Conservation (phyloP, 2,329 filamentous ascomycete genomes). For the Macroventuria anomochaeta region DNA sequence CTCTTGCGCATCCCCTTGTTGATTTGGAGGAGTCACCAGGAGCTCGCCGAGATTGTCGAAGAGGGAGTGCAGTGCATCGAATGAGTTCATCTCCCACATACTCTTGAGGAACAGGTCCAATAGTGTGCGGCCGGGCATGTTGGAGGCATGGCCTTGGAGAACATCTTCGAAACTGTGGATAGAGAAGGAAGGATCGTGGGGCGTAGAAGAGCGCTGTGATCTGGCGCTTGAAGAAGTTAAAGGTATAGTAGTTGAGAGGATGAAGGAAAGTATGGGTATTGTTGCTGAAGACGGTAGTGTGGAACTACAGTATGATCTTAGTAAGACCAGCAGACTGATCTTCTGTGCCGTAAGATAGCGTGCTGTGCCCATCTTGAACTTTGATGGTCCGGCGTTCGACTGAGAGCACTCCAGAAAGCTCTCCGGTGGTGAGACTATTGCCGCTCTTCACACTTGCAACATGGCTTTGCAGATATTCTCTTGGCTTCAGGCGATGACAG, state of each 20-base stretch:
- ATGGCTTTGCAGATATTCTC: background rate
- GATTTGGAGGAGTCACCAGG: conserved; percentile 58
- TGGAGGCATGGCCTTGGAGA: conserved; percentile 55
- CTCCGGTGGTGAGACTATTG: background rate
- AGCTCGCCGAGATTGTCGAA: conserved; percentile 67
- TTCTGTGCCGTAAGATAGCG: conserved; percentile 90
- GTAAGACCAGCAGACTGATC: conserved; percentile 78
- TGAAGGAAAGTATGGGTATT: conserved; percentile 78
- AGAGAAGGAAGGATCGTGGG: conserved; percentile 45
- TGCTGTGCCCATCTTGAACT: conserved; percentile 62
- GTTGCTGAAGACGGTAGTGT: conserved; percentile 72
- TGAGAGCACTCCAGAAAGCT: background rate
- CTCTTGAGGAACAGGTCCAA: conserved; percentile 84
- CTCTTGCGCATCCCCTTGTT: conserved; percentile 24
- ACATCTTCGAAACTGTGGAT: conserved; percentile 56
- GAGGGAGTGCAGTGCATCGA: conserved; percentile 80
- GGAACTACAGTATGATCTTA: conserved; percentile 80
- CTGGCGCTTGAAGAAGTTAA: conserved; percentile 30
- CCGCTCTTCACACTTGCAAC: background rate
- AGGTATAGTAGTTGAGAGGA: conserved; percentile 71
- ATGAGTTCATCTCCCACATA: conserved; percentile 82
- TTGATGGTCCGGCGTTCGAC: background rate
- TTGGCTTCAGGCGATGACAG: background rate
- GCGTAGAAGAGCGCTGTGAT: conserved; percentile 24
- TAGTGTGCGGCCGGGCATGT: conserved; percentile 76